Evolutionary conservation across 2,329 filamentous ascomycete species (phyloP).

Genomic region (Colletotrichum sp.): DNA sequence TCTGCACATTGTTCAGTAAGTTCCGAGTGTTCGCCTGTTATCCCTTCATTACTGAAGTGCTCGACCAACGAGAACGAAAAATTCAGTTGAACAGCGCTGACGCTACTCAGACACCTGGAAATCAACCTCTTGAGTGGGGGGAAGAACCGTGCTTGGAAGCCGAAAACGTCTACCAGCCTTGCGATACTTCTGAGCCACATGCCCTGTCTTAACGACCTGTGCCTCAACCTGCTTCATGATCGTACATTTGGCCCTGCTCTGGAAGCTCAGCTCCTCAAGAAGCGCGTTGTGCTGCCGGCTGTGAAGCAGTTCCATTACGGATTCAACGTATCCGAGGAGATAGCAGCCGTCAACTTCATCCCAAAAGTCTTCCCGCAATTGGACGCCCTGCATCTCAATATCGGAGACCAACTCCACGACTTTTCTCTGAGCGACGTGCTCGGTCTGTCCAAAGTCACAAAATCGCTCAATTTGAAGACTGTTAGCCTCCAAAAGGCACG

Average conservation of each 20-base stretch:
- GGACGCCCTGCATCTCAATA: no score
- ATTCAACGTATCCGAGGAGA: no score
- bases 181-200: background rate
- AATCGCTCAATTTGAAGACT: accelerated
- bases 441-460: accelerated
- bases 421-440: accelerated
- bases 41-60: no score
- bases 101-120: background rate
- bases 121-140: no score
- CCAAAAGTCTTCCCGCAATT: accelerated
- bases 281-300: no score
- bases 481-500: background rate
- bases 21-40: no score
- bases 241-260: no score
- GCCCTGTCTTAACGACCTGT: background rate
- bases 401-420: accelerated
- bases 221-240: no score
- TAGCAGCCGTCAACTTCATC: no score
- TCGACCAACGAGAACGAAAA: no score
- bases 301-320: no score
- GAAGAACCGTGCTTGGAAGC: background rate
- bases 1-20: background rate
- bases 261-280: no score
- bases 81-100: background rate
- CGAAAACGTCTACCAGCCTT: accelerated